phyloP scores from a whole-genome alignment of 2,329 filamentous ascomycete genomes.

The Cladophialophora psammophila region DNA sequence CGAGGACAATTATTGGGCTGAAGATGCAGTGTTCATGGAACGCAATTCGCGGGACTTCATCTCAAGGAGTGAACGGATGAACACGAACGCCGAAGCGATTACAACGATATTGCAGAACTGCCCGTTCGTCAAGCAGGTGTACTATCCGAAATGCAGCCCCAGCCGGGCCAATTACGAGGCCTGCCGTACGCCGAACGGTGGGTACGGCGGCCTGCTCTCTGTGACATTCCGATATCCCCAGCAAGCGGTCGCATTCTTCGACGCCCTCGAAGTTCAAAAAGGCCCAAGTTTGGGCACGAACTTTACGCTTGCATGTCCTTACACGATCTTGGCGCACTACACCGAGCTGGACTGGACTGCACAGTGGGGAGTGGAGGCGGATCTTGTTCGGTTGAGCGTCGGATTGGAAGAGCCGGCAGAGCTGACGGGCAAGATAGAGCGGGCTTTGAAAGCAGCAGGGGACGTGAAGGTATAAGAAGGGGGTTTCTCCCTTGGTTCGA shows the following conservation, averaged over 20 bases:
- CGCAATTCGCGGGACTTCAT: constrained; percentile 94
- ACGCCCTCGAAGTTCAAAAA: constrained; percentile 85
- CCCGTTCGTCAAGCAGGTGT: constrained; percentile 74
- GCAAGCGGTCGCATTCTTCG: constrained; percentile 82
- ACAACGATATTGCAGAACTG: constrained; percentile 72
- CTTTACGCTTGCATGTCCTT: constrained; percentile 90
- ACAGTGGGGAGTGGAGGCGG: constrained; percentile 80
- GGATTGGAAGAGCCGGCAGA: constrained; percentile 80
- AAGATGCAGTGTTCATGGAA: constrained; percentile 94
- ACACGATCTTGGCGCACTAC: constrained; percentile 91
- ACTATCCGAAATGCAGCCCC: constrained; percentile 83
- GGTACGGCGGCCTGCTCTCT: constrained; percentile 89
- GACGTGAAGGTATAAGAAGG: constrained; percentile 15
- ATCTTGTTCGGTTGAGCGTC: constrained; percentile 85
- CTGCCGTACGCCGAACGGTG: constrained; percentile 74
- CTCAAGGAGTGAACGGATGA: constrained; percentile 81
- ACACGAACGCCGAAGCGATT: constrained; percentile 82
- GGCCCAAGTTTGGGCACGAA: constrained; percentile 96
- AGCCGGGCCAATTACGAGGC: constrained; percentile 78
- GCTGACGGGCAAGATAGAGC: constrained; percentile 69
- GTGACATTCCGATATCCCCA: constrained; percentile 75
- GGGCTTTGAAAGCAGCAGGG: constrained; percentile 68
- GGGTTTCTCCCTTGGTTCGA: background rate
- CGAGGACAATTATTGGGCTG: constrained; percentile 92
- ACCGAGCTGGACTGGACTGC: constrained; percentile 84